Evolutionary conservation across 2,329 filamentous ascomycete genomes (phyloP), one percentile per base, ranked within the genome.

Genomic region (Paraconiothyrium brasiliense): DNA sequence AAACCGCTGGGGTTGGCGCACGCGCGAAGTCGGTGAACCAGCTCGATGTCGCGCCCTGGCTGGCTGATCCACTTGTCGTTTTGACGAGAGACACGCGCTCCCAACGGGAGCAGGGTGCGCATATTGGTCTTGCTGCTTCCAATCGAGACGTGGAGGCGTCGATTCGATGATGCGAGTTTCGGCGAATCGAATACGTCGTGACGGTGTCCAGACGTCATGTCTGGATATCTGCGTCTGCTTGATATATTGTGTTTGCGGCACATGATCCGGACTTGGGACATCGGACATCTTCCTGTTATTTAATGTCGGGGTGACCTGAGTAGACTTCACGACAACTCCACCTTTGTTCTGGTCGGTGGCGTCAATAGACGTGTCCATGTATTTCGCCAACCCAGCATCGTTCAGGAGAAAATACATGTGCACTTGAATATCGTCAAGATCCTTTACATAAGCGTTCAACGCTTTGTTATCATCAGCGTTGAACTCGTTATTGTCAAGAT

Each of bases 201-300:
- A 63, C 11, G 75, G 74, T 10, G 71, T 73, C 71, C 70, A 73
- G 2, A 70, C 54, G 37, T 74, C 68, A 39, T 62, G 68, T n/a
- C 62, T 59, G n/a, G 68, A 60, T 37, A 70, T 55, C 35, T 78
- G 76, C 8, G 71, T 77, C 46, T 73, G 71, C 55, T 71, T 77
- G 9, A 72, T 63, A 44, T 71, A 76, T 60, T 78, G 76, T 16
- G 76, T 78, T 57, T 76, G 76, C 7, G 71, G 70, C 20, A 75
- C 64, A 56, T 67, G 64, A 47, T 63, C 63, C 4, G 63, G 64
- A 1, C 59, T 68, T 48, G 56, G 48, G 7, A 65, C 61, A 8
- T 56, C 27, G 2, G 22, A 34, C n/a, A 49, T 35, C n/a, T 63
- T 69, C 5, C 30, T n/a, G 22, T 58, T 64, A 22, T 69, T 64